These are phyloP conservation scores for Pythium pyrilobum DNA, from an alignment of 352 stramenopile species.

Conservation along the genomic window DNA sequence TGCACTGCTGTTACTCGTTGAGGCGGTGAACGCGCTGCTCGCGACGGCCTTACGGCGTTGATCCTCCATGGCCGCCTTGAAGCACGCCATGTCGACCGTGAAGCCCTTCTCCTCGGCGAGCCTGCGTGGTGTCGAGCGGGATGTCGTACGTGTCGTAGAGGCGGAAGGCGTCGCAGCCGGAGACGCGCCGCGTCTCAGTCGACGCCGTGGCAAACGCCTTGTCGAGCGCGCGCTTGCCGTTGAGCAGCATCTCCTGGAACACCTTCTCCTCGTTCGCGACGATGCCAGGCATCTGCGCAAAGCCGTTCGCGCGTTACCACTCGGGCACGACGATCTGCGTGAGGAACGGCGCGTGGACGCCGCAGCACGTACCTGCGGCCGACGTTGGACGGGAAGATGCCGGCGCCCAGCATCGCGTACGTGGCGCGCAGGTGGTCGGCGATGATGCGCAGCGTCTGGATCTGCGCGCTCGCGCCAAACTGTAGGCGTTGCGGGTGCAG, in stretches of 20 bases:
- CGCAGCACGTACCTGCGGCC: constrained; percentile 98
- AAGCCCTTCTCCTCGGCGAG: constrained; percentile 95
- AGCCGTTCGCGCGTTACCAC: constrained; percentile 27
- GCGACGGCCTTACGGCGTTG: constrained; percentile 47
- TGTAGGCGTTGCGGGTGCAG: constrained; percentile 79
- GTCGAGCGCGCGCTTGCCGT: constrained; percentile 91
- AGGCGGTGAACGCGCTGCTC: constrained; percentile 33
- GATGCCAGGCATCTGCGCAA: constrained; percentile 86
- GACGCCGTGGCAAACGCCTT: constrained; percentile 88
- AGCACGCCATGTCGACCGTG: constrained; percentile 86
- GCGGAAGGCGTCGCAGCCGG: constrained; percentile 96
- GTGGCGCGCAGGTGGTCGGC: constrained; percentile 97
- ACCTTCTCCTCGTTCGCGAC: constrained; percentile 92
- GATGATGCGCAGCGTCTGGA: constrained; percentile 87
- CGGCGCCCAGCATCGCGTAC: constrained; percentile 98
- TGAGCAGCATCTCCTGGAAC: constrained; percentile 97
- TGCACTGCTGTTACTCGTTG: not conserved
- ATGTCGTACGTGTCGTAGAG: constrained; percentile 99
- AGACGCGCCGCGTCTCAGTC: too few relatives aligned
- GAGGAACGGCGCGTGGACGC: constrained; percentile 96
- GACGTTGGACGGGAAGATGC: constrained; percentile 95
- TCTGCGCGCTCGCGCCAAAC: constrained; percentile 45
- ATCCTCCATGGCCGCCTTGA: constrained; percentile 36
- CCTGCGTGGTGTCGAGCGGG: constrained; percentile 97
- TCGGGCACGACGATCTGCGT: constrained; percentile 74